Base-by-base conservation (phyloP, 176 grass and related monocot genomes). In the Zea luxurians region DNA sequence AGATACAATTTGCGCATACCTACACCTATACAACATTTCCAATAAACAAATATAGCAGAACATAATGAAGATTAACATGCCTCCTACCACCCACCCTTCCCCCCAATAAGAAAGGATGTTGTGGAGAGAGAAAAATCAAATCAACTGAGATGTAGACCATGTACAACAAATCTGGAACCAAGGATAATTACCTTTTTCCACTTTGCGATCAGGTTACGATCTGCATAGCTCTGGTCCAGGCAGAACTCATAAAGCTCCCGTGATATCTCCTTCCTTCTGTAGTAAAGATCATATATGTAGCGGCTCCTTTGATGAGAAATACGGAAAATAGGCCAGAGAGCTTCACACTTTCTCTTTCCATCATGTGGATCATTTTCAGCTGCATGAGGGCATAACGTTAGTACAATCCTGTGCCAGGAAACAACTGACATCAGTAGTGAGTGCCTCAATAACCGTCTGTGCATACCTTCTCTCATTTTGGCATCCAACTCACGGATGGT, bases 281-380 rank as follows among this genome's bases (percentile, higher is more conserved):
- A 83, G 15, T 89, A 98, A 61, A 98, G 89, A 70, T 94, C 91
- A 17, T 94, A 98, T 69, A 98, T 90, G 75, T 98, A 94, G 20
- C 85, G 89, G 2, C 87, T 94, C 75, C 93, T 94, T 70, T 94
- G 95, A 84, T 98, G 91, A 48, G 85, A 82, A 37, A 98, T 92
- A 35, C 49, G 83, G 80, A 98, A 98, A n/a, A 92, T 94, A 43
- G 89, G 91, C 89, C 88, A 94, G 64, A 94, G 88, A 27, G 91
- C 85, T 82, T 98, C 88, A 5, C 95, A 98, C 55, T 98, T 94
- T 69, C 91, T 89, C 71, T 92, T 98, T 6, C 91, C 95, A 52
- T 98, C 89, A 78, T 94, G 91, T 37, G 95, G 78, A 61, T 98
- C 95, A 86, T 98, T 97, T 88, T 97, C 94, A 80, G 94, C 89